Base-by-base conservation (phyloP, 148 eudicot species). In the Camellia japonica region DNA sequence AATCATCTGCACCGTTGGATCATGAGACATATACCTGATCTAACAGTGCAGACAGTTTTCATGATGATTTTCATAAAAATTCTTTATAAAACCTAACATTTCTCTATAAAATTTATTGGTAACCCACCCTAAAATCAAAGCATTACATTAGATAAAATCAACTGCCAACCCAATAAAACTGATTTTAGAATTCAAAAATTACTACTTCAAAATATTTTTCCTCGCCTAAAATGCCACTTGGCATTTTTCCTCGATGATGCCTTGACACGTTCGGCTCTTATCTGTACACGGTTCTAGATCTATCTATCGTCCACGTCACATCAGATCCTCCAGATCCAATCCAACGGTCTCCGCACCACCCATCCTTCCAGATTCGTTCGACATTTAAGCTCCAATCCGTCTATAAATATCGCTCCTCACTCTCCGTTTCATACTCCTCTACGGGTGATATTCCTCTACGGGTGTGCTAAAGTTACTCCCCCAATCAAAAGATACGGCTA, bases 281-380 rank as follows among this genome's bases (percentile, higher is more conserved):
- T 69, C 68, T 43, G 15, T 30, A 55, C 15, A n/a, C 19, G 43
- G 47, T n/a, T 74, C 49, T 23, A 23, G 30, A 23, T 1, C 13
- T 59, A 67, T 75, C 58, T 51, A 75, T n/a, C 79, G 43, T 73
- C 74, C 75, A 81, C 68, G 68, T 81, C 79, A 75, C 18, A 15
- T 7, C 11, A 16, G 10, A 70, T 52, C 77, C 66, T 20, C 51
- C 46, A 54, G 72, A 70, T 84, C 80, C 18, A 52, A 75, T 89
- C 87, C 86, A 80, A 92, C 95, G 95, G 93, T 71, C 51, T 7
- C 0, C 77, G 82, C 73, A 9, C 6, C 46, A 77, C 66, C 49
- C 67, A 10, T 20, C 20, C 82, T 49, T 4, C 38, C 5, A 60
- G 11, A 64, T 11, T 56, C 19, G 78, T 51, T 82, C 87, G 79